Evolutionary conservation across 192 early-diverging fungal species (phyloP).

Genomic region (Mortierella antarctica): DNA sequence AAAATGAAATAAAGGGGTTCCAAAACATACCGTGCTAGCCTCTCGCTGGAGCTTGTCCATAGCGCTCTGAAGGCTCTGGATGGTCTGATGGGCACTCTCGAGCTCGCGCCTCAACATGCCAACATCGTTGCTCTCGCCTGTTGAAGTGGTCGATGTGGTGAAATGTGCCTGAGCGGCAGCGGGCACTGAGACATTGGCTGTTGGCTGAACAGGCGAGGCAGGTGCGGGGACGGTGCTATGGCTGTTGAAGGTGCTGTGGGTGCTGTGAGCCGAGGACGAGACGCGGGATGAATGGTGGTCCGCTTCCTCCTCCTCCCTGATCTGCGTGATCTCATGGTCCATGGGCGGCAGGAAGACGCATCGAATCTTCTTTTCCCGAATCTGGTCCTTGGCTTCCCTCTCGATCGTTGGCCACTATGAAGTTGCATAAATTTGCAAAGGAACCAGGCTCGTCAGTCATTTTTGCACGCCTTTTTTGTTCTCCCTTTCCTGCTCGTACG

Average conservation of each 20-base stretch:
- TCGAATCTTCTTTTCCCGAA: conserved; percentile 77
- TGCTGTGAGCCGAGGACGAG: conserved; percentile 21
- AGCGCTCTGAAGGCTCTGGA: conserved; percentile 44
- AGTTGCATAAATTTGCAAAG: too few relatives aligned
- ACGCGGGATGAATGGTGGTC: conserved; percentile 15
- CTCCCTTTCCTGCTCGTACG: background rate
- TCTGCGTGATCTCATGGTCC: conserved; percentile 25
- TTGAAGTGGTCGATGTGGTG: background rate
- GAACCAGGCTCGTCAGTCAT: too few relatives aligned
- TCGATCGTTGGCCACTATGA: conserved; percentile 74
- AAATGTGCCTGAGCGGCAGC: conserved; percentile 5
- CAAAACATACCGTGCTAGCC: conserved; percentile 48
- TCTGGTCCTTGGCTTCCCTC: conserved; percentile 65
- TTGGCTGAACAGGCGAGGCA: conserved; percentile 14
- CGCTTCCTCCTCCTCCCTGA: conserved; percentile 33
- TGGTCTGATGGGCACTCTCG: conserved; percentile 55
- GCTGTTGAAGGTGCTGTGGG: conserved; percentile 19
- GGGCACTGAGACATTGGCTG: conserved; percentile 25
- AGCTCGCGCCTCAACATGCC: conserved; percentile 26
- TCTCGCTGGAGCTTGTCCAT: conserved; percentile 36
- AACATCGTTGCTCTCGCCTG: background rate
- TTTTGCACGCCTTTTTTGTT: too few relatives aligned
- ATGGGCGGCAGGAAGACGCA: conserved; percentile 65
- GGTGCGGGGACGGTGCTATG: conserved; percentile 7
- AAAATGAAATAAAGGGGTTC: conserved; percentile 25